Conservation (phyloP, 495 filamentous ascomycete species). For the Clohesyomyces aquaticus region DNA sequence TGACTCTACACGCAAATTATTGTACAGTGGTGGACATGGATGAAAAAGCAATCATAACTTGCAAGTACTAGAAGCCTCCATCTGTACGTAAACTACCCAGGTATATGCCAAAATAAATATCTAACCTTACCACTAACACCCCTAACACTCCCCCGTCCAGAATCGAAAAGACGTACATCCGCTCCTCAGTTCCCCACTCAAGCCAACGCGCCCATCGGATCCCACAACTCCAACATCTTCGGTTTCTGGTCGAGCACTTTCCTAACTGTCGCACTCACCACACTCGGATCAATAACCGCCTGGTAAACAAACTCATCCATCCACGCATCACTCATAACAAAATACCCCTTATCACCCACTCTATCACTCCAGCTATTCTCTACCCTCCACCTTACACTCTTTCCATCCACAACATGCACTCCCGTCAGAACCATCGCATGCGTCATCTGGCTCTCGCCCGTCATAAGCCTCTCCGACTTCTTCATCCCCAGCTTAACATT, state of each 20-base stretch:
- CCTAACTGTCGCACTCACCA: constrained; percentile 65
- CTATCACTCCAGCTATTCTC: constrained; percentile 80
- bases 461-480: constrained; percentile 71
- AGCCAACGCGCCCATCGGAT: constrained; percentile 85
- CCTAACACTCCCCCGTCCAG: neutral
- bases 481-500: constrained; percentile 69
- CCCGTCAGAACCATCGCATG: constrained; percentile 90
- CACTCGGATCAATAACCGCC: constrained; percentile 76
- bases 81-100: too few species aligned
- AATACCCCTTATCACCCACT: constrained; percentile 74
- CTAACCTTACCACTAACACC: too few species aligned
- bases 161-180: neutral
- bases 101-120: too few species aligned
- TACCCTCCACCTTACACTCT: constrained; percentile 75
- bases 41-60: too few species aligned
- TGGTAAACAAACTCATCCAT: constrained; percentile 89
- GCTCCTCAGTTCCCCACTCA: constrained; percentile 40
- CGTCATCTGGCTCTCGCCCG: constrained; percentile 78
- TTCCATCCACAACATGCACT: constrained; percentile 70
- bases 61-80: too few species aligned
- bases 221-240: constrained; percentile 76
- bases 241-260: constrained; percentile 71
- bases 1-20: too few species aligned
- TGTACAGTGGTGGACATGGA: too few species aligned
- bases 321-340: constrained; percentile 85